Evolutionary conservation across 2,329 filamentous ascomycete genomes (phyloP).

Genomic region (Pseudogymnoascus pannorum): DNA sequence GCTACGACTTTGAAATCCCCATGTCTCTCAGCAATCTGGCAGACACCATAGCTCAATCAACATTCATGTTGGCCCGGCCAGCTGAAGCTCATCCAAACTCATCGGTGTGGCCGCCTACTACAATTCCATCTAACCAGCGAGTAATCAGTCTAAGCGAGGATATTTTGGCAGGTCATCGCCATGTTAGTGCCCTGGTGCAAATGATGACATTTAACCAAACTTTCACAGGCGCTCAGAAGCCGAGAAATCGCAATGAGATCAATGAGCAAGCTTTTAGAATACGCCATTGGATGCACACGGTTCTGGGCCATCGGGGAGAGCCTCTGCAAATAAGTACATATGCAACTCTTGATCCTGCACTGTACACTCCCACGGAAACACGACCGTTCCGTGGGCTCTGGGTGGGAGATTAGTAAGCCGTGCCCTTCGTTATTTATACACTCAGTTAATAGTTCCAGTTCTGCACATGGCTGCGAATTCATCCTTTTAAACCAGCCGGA

Average conservation of each 20-base stretch:
- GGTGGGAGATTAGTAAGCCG: constrained; percentile 43
- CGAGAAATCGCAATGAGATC: constrained; percentile 48
- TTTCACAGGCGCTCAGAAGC: constrained; percentile 30
- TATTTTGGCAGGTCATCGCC: constrained; percentile 33
- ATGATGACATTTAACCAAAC: neutral
- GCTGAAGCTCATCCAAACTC: constrained; percentile 34
- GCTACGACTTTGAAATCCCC: constrained; percentile 42
- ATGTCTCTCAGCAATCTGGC: constrained; percentile 42
- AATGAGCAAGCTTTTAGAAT: constrained; percentile 67
- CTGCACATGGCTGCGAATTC: constrained; percentile 82
- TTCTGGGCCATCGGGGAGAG: constrained; percentile 34
- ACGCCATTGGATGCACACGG: constrained; percentile 68
- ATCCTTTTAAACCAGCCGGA: constrained; percentile 72
- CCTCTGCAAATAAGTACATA: constrained; percentile 55
- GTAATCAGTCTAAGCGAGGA: constrained; percentile 43
- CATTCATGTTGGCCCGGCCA: constrained; percentile 59
- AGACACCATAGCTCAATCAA: constrained; percentile 49
- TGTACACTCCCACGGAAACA: constrained; percentile 73
- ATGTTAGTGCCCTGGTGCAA: neutral
- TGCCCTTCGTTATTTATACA: neutral
- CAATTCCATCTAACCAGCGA: constrained; percentile 49
- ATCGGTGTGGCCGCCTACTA: constrained; percentile 68
- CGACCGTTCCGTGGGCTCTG: constrained; percentile 88
- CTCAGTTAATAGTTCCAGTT: constrained; percentile 57
- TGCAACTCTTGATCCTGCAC: constrained; percentile 60